Evolutionary conservation across 129 eudicot species (phyloP).

Genomic region (Flaveria brownii): DNA sequence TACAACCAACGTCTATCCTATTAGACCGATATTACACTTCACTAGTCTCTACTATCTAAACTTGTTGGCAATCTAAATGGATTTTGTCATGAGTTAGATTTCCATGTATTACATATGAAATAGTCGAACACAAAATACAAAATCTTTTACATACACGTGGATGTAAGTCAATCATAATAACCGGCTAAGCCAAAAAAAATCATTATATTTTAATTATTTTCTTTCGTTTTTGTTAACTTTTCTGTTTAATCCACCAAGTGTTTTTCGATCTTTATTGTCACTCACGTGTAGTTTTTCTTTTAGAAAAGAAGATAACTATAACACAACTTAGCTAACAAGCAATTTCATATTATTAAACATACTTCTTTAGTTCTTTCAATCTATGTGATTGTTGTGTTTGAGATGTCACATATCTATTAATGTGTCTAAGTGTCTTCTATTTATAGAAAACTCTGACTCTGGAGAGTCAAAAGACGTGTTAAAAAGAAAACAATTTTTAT

Average conservation of each 20-base stretch:
- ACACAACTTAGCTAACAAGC: not conserved
- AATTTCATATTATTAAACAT: not conserved
- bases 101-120: too few relatives aligned
- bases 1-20: too few relatives aligned
- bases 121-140: too few relatives aligned
- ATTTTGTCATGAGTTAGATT: too few relatives aligned
- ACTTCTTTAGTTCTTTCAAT: too few relatives aligned
- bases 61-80: too few relatives aligned
- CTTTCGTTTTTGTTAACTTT: not conserved
- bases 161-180: too few relatives aligned
- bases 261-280: not conserved
- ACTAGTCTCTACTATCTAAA: too few relatives aligned
- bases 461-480: not conserved
- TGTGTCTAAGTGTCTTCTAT: not conserved
- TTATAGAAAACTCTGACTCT: not conserved
- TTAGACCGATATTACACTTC: too few relatives aligned
- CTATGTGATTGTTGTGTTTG: not conserved
- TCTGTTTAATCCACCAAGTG: not conserved
- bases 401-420: not conserved
- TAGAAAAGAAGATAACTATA: not conserved
- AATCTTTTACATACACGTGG: too few relatives aligned
- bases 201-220: not conserved
- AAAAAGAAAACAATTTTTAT: slow-evolving; percentile 13
- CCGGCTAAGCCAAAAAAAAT: too few relatives aligned
- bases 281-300: not conserved